These are phyloP conservation scores for Hanseniaspora taiwanica DNA, from an alignment of 805 yeast genomes.

Conservation along the genomic window DNA sequence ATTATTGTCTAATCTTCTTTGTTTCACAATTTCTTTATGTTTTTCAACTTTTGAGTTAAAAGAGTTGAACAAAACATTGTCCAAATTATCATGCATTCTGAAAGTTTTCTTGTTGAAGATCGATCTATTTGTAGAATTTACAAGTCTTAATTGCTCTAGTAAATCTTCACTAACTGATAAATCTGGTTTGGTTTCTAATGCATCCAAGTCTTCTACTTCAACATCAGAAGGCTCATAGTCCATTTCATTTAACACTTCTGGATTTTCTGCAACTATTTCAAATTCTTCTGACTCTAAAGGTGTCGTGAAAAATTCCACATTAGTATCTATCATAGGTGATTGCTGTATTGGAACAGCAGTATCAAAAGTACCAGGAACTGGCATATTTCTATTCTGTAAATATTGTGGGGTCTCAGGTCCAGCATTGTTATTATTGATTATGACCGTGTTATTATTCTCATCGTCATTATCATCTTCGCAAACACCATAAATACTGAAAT, in stretches of 20 bases:
- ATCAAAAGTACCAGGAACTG: conserved; percentile 2
- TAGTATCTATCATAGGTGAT: neutral
- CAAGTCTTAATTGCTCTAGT: conserved; percentile 48
- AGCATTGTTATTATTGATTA: too few relatives aligned
- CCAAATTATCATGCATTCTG: conserved; percentile 18
- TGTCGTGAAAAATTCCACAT: neutral
- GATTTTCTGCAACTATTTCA: conserved; percentile 4
- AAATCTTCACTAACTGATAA: conserved; percentile 46
- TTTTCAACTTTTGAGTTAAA: conserved; percentile 24
- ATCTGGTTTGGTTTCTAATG: conserved; percentile 30
- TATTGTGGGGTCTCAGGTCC: too few relatives aligned
- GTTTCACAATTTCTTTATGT: conserved; percentile 18
- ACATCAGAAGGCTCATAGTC: conserved; percentile 57
- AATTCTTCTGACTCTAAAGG: conserved; percentile 1
- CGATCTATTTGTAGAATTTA: conserved; percentile 22
- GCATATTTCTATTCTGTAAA: too few relatives aligned
- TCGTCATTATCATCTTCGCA: conserved; percentile 44
- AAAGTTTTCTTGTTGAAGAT: conserved; percentile 17
- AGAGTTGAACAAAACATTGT: conserved; percentile 34
- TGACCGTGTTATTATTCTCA: too few relatives aligned
- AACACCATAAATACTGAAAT: conserved; percentile 91
- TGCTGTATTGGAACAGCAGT: neutral
- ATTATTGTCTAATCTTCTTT: conserved; percentile 15
- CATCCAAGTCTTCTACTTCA: conserved; percentile 32
- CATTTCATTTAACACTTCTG: conserved; percentile 41